Base-by-base conservation (phyloP, 2,329 filamentous ascomycete species). In the Scedosporium aurantiacum region DNA sequence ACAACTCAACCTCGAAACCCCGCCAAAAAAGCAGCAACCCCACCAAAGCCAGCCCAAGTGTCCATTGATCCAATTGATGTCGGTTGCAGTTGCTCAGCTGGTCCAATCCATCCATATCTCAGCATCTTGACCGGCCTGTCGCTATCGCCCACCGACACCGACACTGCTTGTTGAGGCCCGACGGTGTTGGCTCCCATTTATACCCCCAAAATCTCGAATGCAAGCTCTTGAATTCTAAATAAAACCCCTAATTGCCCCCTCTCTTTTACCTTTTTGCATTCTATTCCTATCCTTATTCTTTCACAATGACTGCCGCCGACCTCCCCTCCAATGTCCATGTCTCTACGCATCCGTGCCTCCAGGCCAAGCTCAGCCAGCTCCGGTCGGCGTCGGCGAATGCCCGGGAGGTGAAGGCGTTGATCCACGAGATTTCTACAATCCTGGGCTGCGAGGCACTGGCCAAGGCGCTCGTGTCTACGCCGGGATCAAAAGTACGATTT, bases 281-380 rank as follows among this genome's bases (percentile, higher is more conserved):
- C 25, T 6, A 23, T 23, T 16, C 1, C 23, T 37, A 57, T 41
- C 7, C n/a, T 23, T 28, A 14, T 27, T 4, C n/a, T n/a, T 23
- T 27, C 3, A 57, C 52, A 55, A 43, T 27, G 21, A 43, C 54
- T 54, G 18, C 25, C 21, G 16, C 52, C 32, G 56, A 62, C 14
- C 73, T 86, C 52, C 82, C 82, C 8, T 65, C 80, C 67, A 86
- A 87, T 70, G 83, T 87, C 64, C 90, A 94, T 76, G 78, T 96
- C 71, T 96, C 91, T 45, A 78, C 78, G 16, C 93, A 97, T 74
- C 93, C 93, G 41, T 96, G 90, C 74, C 81, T 97, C 50, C 80
- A 82, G 68, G 90, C 89, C 67, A 97, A 97, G 79, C 85, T 97
- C 69, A 92, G 89, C 67, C 90, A 94, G 76, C 84, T 97, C 56